A percentile compares a stretch with the other conserved stretches of the same genome.
Conservation (phyloP, 148 eudicot genomes). For the Heliamphora exappendiculata region DNA sequence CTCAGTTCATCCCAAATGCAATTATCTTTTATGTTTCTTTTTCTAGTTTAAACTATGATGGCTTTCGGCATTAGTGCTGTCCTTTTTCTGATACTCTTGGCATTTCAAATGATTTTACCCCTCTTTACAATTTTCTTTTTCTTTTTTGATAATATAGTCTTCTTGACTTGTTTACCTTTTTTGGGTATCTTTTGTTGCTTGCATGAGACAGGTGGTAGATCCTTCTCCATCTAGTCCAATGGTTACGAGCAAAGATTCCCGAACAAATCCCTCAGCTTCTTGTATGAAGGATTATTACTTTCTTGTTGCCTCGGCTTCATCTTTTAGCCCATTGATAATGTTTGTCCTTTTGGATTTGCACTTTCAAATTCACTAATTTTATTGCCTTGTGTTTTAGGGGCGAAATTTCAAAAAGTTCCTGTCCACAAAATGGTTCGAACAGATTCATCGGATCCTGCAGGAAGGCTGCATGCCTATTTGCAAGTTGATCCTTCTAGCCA, state of each 20-base stretch:
- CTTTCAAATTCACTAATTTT: neutral
- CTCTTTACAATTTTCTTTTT: neutral
- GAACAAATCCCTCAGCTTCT: slow-evolving; percentile 35
- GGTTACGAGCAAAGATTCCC: slow-evolving; percentile 31
- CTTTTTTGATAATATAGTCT: neutral
- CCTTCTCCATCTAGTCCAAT: slow-evolving; percentile 36
- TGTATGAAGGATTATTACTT: slow-evolving; percentile 30
- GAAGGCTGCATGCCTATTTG: slow-evolving; percentile 93
- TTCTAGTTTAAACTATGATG: neutral
- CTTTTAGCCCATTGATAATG: neutral
- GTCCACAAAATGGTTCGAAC: slow-evolving; percentile 79
- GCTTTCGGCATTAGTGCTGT: neutral
- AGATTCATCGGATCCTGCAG: slow-evolving; percentile 85
- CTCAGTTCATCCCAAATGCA: neutral
- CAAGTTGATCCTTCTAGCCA: slow-evolving; percentile 60
- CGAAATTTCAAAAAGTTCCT: slow-evolving; percentile 57
- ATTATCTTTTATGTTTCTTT: neutral
- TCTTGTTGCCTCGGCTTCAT: neutral
- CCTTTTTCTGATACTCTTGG: neutral
- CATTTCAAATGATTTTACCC: neutral
- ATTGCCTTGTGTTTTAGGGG: slow-evolving; percentile 19
- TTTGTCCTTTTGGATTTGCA: slow-evolving; percentile 9
- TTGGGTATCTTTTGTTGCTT: slow-evolving; percentile 5
- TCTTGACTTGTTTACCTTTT: neutral
- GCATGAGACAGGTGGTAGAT: slow-evolving; percentile 46